phyloP scores from a whole-genome alignment of 805 yeast genomes.

The Ogataea minuta region DNA sequence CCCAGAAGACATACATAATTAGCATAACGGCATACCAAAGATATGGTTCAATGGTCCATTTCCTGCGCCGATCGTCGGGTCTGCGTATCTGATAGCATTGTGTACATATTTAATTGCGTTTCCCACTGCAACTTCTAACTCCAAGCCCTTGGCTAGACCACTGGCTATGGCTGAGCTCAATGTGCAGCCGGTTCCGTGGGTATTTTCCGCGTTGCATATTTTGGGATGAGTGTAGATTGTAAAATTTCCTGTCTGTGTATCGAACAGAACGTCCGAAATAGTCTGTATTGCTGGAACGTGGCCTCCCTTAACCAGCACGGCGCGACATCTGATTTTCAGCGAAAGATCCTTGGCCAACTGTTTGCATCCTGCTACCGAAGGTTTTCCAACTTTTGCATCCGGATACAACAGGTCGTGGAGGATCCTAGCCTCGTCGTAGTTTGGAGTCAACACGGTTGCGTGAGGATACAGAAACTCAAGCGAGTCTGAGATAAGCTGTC shows the following conservation, averaged over 20 bases:
- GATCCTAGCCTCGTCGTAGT: constrained; percentile 59
- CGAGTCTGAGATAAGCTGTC: constrained; percentile 27
- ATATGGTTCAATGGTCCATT: constrained; percentile 75
- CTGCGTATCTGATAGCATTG: constrained; percentile 50
- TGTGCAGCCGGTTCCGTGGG: constrained; percentile 91
- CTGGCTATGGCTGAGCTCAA: constrained; percentile 76
- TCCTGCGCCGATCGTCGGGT: constrained; percentile 44
- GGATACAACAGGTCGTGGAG: constrained; percentile 9
- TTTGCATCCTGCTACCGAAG: constrained; percentile 21
- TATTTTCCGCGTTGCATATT: constrained; percentile 46
- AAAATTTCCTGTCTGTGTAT: constrained; percentile 35
- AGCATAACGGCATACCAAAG: constrained; percentile 7
- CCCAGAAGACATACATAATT: constrained; percentile 20
- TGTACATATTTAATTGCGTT: constrained; percentile 65
- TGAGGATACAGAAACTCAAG: constrained; percentile 45
- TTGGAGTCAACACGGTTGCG: constrained; percentile 73
- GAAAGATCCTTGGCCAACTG: constrained; percentile 38
- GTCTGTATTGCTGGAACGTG: constrained; percentile 50
- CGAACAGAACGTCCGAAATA: constrained; percentile 54
- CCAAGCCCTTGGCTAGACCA: constrained; percentile 55
- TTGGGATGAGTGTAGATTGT: constrained; percentile 46
- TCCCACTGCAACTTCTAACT: constrained; percentile 48
- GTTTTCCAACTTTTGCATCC: constrained; percentile 25
- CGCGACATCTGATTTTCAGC: constrained; percentile 28
- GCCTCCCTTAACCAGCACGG: constrained; percentile 76